Base-by-base conservation (phyloP, 257 asterid genomes). In the Knoxia roxburghii region DNA sequence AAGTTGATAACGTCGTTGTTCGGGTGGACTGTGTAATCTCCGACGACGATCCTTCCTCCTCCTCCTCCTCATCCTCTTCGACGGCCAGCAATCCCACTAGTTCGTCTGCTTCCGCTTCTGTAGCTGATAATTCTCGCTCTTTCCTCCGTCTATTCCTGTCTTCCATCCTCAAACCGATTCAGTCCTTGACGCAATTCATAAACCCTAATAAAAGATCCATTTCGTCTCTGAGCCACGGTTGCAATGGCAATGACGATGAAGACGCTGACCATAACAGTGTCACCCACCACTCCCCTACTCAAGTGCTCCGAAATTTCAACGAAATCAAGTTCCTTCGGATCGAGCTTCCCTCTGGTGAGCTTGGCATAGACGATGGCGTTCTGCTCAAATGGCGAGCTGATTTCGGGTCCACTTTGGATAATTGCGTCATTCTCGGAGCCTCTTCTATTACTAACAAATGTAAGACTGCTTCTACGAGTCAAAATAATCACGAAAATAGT, bases 21-120 rank as follows among this genome's bases (percentile, higher is more conserved):
- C 95, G 95, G 21, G 98, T 92, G 59, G 98, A 92, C 64, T 92
- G 98, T 75, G 98, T 92, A 7, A 87, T 89, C 75, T 92, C 95
- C 67, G 97, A 89, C 64, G 98, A 92, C 35, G 91, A 86, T 41
- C 74, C 89, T 9, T 73, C 89, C 49, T 37, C 80, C 26, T 68
- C 73, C 2, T 68, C 87, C 1, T 57, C 81, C 39, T 46, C 85
- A 0, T 54, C 83, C 53, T 27, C 72, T 37, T 9, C 41, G 41
- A 4, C 41, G 41, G 41, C 73, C 40, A 29, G 81, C 23, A 65
- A 75, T 21, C 29, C 69, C 27, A 62, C 68, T 7, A 23, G 65
- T 48, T 46, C 71, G 0, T 49, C 68, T 0, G 41, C 70, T 2
- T 45, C 76, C 6, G 40, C 62, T 21, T 23, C 70, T 1, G 72